Evolutionary conservation across 2,329 filamentous ascomycete genomes (phyloP).

Genomic region (Alternaria gaisen): DNA sequence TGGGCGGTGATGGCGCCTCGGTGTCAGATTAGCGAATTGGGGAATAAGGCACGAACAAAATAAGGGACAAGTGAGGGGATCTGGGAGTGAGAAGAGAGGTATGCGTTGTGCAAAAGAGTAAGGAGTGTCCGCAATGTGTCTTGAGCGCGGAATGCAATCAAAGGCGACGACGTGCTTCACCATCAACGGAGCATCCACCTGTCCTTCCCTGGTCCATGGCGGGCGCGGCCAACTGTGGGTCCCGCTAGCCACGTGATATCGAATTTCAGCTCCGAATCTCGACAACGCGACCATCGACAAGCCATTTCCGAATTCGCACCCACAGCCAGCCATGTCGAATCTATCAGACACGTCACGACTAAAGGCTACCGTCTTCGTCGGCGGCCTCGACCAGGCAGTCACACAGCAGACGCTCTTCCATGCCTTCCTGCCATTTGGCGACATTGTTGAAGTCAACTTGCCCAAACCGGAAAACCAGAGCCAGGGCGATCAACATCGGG

Average conservation of each 20-base stretch:
- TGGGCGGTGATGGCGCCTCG: slow-evolving; percentile 48
- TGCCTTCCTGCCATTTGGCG: slow-evolving; percentile 95
- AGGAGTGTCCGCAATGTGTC: slow-evolving; percentile 31
- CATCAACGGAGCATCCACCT: slow-evolving; percentile 43
- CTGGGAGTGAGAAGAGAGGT: slow-evolving; percentile 19
- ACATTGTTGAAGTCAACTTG: slow-evolving; percentile 89
- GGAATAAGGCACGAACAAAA: slow-evolving; percentile 30
- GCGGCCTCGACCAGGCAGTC: slow-evolving; percentile 82
- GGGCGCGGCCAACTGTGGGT: slow-evolving; percentile 25
- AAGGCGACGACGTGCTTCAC: slow-evolving; percentile 39
- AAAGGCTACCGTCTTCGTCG: slow-evolving; percentile 92
- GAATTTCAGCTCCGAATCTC: slow-evolving; percentile 24
- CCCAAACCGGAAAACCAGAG: slow-evolving; percentile 87
- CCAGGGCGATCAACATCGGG: slow-evolving; percentile 80
- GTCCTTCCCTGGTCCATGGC: slow-evolving; percentile 42
- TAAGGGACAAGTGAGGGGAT: slow-evolving; percentile 18
- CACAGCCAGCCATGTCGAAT: slow-evolving; percentile 35
- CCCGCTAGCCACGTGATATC: slow-evolving; percentile 37
- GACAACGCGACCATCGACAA: slow-evolving; percentile 3
- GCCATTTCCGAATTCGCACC: slow-evolving; percentile 3
- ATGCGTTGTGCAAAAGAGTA: slow-evolving; percentile 23
- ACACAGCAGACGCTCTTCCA: slow-evolving; percentile 80
- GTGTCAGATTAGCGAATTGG: slow-evolving; percentile 36
- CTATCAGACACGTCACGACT: slow-evolving; percentile 87
- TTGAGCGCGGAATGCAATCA: slow-evolving; percentile 22